Conservation (phyloP, 148 eudicot genomes). For the Euryodendron excelsum region DNA sequence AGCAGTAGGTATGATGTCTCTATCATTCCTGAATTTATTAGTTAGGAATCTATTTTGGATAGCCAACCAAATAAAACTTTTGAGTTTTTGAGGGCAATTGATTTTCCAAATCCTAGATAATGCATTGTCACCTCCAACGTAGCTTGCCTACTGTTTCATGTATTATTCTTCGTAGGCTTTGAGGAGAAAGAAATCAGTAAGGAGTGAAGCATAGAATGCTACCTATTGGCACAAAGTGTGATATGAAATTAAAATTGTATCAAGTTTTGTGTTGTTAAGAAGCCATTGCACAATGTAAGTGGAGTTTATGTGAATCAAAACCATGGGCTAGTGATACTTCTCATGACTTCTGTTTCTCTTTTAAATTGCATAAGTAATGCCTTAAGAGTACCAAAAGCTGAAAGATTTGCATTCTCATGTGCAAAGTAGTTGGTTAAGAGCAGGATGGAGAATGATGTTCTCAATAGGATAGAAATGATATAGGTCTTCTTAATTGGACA, state of each 20-base stretch:
- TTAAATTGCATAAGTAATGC: neutral
- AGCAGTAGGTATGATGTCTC: too few relatives aligned
- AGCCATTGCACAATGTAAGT: neutral
- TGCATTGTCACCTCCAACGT: conserved; percentile 4
- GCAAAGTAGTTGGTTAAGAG: neutral
- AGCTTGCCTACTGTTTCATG: neutral
- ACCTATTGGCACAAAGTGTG: neutral
- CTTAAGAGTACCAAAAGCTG: too few relatives aligned
- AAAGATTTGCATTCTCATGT: neutral
- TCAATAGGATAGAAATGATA: neutral
- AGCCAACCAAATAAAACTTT: too few relatives aligned
- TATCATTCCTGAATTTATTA: too few relatives aligned
- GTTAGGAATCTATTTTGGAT: too few relatives aligned
- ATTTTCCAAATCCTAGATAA: too few relatives aligned
- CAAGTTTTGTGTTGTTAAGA: neutral
- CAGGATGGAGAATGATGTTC: neutral
- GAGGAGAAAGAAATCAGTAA: neutral
- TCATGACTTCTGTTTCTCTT: neutral
- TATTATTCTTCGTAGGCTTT: neutral
- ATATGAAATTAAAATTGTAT: neutral
- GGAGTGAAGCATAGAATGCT: neutral
- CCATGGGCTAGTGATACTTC: neutral
- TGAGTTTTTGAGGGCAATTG: too few relatives aligned
- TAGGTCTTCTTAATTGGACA: neutral
- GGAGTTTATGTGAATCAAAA: neutral